Evolutionary conservation across 1,284 basidiomycete genomes (phyloP).

Genomic region (Chalciporus sp.): DNA sequence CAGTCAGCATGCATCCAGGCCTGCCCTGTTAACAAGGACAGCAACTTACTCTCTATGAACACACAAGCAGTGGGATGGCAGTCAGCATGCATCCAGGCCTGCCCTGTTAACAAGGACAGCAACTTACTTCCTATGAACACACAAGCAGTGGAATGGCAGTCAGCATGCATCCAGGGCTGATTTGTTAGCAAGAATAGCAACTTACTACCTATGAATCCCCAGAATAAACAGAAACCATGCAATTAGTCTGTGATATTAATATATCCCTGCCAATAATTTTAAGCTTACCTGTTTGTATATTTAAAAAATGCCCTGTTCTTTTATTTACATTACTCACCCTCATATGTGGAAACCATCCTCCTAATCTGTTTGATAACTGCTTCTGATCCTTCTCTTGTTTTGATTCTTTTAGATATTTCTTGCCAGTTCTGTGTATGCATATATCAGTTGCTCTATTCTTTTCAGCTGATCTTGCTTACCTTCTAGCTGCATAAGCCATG

Average conservation of each 20-base stretch:
- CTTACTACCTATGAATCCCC: constrained; percentile 1
- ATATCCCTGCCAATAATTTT: no score
- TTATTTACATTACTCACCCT: neutral
- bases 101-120: neutral
- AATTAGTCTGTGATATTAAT: no score
- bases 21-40: no score
- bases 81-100: no score
- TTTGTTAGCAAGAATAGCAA: neutral
- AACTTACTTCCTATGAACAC: neutral
- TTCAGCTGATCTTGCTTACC: neutral
- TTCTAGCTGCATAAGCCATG: neutral
- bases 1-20: no score
- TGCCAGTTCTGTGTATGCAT: no score
- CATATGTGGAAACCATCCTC: neutral
- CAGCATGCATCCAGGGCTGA: neutral
- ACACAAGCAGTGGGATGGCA: neutral
- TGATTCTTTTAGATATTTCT: no score
- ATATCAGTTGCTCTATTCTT: neutral
- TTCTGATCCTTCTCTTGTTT: no score
- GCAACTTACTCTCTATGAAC: neutral
- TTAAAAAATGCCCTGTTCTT: neutral
- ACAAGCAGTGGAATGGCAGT: neutral
- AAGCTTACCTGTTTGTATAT: neutral
- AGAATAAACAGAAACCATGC: no score
- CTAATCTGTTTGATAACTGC: no score